Evolutionary conservation across 495 filamentous ascomycete genomes (phyloP).

Genomic region (Rhizodiscina lignyota): DNA sequence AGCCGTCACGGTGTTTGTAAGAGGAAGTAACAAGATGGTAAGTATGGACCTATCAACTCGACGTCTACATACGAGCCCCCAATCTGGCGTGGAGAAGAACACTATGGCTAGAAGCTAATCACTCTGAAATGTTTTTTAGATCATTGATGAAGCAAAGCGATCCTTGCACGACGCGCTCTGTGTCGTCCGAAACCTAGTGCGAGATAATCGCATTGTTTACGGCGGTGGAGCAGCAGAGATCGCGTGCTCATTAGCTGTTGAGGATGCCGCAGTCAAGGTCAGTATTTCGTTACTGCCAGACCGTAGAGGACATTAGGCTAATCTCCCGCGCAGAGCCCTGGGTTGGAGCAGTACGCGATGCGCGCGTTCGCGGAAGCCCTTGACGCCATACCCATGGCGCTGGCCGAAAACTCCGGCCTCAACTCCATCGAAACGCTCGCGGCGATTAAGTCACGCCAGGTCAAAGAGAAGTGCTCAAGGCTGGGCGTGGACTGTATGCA

Average conservation of each 20-base stretch:
- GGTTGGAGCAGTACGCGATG: constrained; percentile 97
- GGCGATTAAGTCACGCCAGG: constrained; percentile 86
- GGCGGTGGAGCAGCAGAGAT: constrained; percentile 96
- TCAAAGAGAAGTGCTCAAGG: constrained; percentile 69
- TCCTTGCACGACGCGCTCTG: constrained; percentile 95
- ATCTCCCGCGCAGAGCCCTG: constrained; percentile 48
- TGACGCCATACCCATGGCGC: constrained; percentile 86
- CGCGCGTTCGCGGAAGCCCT: constrained; percentile 92
- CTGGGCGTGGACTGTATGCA: constrained; percentile 97
- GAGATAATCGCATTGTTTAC: constrained; percentile 96
- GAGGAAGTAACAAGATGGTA: constrained; percentile 99
- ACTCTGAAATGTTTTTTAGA: constrained; percentile 41
- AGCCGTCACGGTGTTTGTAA: constrained; percentile 87
- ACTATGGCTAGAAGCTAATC: no score
- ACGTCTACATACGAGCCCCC: background rate
- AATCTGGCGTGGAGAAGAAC: background rate
- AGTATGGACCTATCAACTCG: constrained; percentile 1
- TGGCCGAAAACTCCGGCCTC: constrained; percentile 92
- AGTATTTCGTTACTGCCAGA: constrained; percentile 1
- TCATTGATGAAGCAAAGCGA: constrained; percentile 97
- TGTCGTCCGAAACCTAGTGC: constrained; percentile 90
- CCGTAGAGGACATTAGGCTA: no score
- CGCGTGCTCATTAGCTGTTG: constrained; percentile 89
- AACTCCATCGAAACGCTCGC: constrained; percentile 92
- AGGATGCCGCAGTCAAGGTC: constrained; percentile 82